Conservation (phyloP, 177 flowering plant species). For the Vitis hybrid region DNA sequence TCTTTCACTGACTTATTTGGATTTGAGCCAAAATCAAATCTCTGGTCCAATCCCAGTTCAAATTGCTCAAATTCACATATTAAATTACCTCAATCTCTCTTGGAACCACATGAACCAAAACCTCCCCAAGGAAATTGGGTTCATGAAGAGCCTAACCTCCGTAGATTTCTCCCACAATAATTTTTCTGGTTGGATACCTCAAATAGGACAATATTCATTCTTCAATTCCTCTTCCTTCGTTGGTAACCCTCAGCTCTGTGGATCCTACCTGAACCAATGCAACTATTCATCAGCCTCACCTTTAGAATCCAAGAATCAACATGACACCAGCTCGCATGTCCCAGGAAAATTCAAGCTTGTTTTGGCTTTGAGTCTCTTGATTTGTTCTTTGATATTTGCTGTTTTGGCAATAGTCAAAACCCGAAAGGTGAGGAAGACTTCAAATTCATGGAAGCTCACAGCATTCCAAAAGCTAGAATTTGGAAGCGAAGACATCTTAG, state of each 20-base stretch:
- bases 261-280: slow-evolving; percentile 35
- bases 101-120: slow-evolving; percentile 51
- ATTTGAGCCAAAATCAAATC: slow-evolving; percentile 66
- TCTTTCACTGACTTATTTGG: slow-evolving; percentile 46
- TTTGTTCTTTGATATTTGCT: slow-evolving; percentile 46
- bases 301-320: slow-evolving; percentile 10
- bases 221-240: slow-evolving; percentile 61
- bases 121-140: slow-evolving; percentile 60
- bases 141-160: slow-evolving; percentile 64
- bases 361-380: slow-evolving; percentile 47
- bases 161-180: slow-evolving; percentile 79
- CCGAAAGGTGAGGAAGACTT: slow-evolving; percentile 23
- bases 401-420: slow-evolving; percentile 48
- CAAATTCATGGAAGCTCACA: slow-evolving; percentile 62
- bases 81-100: slow-evolving; percentile 65
- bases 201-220: slow-evolving; percentile 50
- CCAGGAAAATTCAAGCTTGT: slow-evolving; percentile 52
- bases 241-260: slow-evolving; percentile 68
- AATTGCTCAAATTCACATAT: slow-evolving; percentile 49
- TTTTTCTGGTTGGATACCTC: slow-evolving; percentile 58
- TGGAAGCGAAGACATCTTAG: slow-evolving; percentile 48
- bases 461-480: slow-evolving; percentile 64
- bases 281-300: slow-evolving; percentile 29
- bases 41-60: slow-evolving; percentile 59
- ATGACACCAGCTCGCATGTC: slow-evolving; percentile 26